Evolutionary conservation across 2,329 filamentous ascomycete genomes (phyloP).

Genomic region (Amylocarpus encephaloides): DNA sequence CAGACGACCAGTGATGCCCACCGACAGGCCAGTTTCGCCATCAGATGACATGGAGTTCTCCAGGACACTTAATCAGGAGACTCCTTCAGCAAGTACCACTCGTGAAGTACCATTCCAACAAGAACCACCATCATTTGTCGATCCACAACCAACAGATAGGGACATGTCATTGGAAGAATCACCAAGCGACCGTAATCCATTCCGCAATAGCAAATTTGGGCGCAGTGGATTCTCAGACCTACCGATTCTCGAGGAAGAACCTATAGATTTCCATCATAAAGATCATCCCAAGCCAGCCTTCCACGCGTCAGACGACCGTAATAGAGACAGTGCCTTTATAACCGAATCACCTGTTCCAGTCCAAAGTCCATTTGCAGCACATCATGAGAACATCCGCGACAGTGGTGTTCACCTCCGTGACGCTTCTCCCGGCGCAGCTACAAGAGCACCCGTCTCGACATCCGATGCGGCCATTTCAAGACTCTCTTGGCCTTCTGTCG

Average conservation of each 20-base stretch:
- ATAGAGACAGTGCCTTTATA: constrained; percentile 46
- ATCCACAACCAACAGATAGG: constrained; percentile 4
- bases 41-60: neutral
- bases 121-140: constrained; percentile 1
- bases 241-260: constrained; percentile 26
- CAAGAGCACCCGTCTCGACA: constrained; percentile 25
- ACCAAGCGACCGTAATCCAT: constrained; percentile 10
- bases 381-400: constrained; percentile 35
- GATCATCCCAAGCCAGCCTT: constrained; percentile 3
- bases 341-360: constrained; percentile 40
- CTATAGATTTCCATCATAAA: constrained; percentile 14
- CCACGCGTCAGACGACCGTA: constrained; percentile 22
- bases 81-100: neutral
- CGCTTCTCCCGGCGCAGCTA: constrained; percentile 30
- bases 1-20: neutral
- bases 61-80: neutral
- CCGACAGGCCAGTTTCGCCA: constrained; percentile 2
- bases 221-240: constrained; percentile 22
- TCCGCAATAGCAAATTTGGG: constrained; percentile 14
- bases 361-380: constrained; percentile 25
- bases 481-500: constrained; percentile 35
- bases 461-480: constrained; percentile 32
- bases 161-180: constrained; percentile 3
- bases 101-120: neutral
- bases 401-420: constrained; percentile 52